Evolutionary conservation across 768 basidiomycete species (phyloP).

Genomic region (Boletus rubescentipes): DNA sequence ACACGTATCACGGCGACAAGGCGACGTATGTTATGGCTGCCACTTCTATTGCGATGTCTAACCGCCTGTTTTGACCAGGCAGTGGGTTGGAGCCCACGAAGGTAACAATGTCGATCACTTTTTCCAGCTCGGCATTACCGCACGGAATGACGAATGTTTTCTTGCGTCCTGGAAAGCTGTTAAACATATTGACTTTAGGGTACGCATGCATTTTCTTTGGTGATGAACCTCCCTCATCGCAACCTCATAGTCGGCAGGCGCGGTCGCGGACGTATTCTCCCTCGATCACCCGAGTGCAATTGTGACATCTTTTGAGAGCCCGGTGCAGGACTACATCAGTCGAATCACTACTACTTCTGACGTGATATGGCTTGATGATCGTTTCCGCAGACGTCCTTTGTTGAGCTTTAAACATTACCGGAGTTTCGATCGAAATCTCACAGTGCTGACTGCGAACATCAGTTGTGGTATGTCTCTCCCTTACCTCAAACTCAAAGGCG

Average conservation of each 20-base stretch:
- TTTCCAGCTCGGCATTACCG: conserved; percentile 50
- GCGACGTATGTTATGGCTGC: conserved; percentile 38
- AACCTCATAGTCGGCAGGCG: conserved; percentile 30
- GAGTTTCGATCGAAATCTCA: conserved; percentile 57
- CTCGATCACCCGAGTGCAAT: conserved; percentile 35
- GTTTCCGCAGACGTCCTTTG: conserved; percentile 56
- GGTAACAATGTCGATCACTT: conserved; percentile 35
- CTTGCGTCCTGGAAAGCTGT: conserved; percentile 47
- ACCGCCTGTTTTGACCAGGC: conserved; percentile 18
- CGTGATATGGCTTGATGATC: conserved; percentile 69
- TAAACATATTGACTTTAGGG: conserved; percentile 54
- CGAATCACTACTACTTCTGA: conserved; percentile 60
- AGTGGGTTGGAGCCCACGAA: conserved; percentile 14
- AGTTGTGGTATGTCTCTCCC: conserved; percentile 29
- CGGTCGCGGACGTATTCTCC: conserved; percentile 35
- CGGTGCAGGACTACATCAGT: conserved; percentile 42
- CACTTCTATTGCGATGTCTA: neutral
- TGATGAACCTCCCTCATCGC: conserved; percentile 6
- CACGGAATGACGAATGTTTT: conserved; percentile 38
- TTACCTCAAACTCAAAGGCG: neutral
- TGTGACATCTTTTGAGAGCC: conserved; percentile 56
- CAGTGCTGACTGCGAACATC: conserved; percentile 38
- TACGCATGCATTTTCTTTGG: conserved; percentile 29
- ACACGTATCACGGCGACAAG: conserved; percentile 36
- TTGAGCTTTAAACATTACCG: conserved; percentile 62